Evolutionary conservation across 176 grass and related monocot species (phyloP).

Genomic region (Hordeum marinum): DNA sequence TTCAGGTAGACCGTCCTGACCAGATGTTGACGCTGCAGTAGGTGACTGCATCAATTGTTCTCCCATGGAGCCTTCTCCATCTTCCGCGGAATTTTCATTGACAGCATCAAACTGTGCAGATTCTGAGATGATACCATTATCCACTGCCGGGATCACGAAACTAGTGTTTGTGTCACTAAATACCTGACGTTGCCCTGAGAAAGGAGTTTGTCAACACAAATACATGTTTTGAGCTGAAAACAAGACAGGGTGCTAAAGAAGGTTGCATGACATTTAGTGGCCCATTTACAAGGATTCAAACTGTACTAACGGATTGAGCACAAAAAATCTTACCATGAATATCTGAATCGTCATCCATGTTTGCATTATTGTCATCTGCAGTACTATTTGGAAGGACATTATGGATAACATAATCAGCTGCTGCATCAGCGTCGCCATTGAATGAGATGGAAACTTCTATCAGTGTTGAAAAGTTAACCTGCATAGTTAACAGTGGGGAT

Average conservation of each 20-base stretch:
- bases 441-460: slow-evolving; percentile 36
- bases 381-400: slow-evolving; percentile 16
- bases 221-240: neutral
- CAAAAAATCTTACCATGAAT: slow-evolving; percentile 4
- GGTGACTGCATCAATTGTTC: neutral
- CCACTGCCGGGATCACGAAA: neutral
- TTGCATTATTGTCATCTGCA: neutral
- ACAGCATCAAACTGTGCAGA: neutral
- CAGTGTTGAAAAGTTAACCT: slow-evolving; percentile 32
- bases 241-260: neutral
- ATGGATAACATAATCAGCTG: slow-evolving; percentile 25
- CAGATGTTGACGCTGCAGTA: slow-evolving; percentile 13
- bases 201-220: neutral
- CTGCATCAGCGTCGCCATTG: slow-evolving; percentile 20
- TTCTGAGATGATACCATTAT: neutral
- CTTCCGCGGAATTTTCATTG: neutral
- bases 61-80: neutral
- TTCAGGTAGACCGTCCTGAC: neutral
- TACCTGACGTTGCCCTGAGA: neutral
- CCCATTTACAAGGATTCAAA: neutral
- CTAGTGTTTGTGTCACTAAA: neutral
- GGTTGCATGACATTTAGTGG: neutral
- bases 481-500: neutral
- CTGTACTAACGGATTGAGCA: neutral
- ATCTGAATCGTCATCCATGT: neutral